phyloP scores from a whole-genome alignment of 257 asterid genomes.

The Solanum dulcamara region DNA sequence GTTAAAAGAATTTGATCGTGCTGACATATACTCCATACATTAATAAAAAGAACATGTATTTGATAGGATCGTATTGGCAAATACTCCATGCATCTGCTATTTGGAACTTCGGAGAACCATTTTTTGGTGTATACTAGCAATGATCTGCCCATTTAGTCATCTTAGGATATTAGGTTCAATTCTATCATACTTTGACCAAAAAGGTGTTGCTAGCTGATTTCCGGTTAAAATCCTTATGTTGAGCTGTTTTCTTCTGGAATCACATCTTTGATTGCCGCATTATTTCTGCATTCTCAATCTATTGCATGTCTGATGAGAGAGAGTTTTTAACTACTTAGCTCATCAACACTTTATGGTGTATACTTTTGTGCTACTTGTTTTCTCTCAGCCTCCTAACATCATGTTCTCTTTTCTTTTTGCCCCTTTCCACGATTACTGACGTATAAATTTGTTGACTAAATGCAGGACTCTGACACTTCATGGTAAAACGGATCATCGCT shows the following conservation, averaged over 20 bases:
- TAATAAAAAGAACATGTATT: not conserved
- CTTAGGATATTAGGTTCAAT: not conserved
- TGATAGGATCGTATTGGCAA: not conserved
- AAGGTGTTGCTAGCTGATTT: not conserved
- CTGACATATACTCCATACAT: not conserved
- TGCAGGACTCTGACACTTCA: constrained; percentile 40
- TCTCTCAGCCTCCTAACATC: not conserved
- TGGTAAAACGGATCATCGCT: constrained; percentile 33
- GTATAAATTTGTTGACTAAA: not conserved
- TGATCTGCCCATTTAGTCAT: not conserved
- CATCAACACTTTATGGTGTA: not conserved
- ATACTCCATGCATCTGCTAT: not conserved
- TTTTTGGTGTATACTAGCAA: not conserved
- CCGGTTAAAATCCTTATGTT: not conserved
- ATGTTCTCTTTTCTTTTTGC: not conserved
- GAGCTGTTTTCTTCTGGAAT: not conserved
- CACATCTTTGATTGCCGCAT: not conserved
- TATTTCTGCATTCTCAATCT: not conserved
- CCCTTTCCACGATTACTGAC: not conserved
- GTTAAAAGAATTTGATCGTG: not conserved
- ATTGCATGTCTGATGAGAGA: not conserved
- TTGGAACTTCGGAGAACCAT: not conserved
- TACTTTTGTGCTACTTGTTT: not conserved
- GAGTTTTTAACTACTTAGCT: too few species aligned
- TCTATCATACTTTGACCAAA: not conserved